A percentile compares a stretch with the other conserved stretches of the same genome.
These are phyloP conservation scores for Lolium perenne DNA, from an alignment of 176 grass and related monocot genomes.

Conservation along the genomic window DNA sequence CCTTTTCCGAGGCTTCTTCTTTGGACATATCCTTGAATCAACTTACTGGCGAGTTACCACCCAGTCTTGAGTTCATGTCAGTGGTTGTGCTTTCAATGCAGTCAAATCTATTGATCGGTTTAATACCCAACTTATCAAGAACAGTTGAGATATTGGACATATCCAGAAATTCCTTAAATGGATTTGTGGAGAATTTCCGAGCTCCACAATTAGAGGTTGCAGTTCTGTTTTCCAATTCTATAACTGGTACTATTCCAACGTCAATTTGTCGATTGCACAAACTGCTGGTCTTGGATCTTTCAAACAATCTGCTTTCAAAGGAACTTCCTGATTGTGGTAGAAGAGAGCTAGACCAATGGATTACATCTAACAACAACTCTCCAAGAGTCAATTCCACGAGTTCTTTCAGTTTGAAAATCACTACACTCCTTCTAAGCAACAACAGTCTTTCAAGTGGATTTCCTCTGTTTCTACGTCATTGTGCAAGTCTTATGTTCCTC, in stretches of 20 bases:
- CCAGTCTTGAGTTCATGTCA: slow-evolving; percentile 25
- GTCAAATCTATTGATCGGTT: too few relatives aligned
- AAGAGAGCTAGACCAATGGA: neutral
- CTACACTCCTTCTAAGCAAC: neutral
- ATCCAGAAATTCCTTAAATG: neutral
- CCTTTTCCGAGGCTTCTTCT: neutral
- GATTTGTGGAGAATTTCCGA: neutral
- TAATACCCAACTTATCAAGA: neutral
- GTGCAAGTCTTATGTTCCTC: neutral
- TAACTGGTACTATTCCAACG: neutral
- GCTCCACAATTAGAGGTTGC: neutral
- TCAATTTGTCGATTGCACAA: neutral
- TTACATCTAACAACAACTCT: neutral
- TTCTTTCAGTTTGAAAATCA: neutral
- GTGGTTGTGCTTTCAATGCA: neutral
- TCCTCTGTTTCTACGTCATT: neutral
- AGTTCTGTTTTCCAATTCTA: neutral
- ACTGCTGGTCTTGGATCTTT: neutral
- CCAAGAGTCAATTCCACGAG: neutral
- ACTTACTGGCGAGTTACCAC: slow-evolving; percentile 10
- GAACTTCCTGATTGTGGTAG: neutral
- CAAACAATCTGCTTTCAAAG: neutral
- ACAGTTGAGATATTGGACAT: neutral
- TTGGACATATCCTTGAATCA: slow-evolving; percentile 11
- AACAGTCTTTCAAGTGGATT: neutral